Evolutionary conservation across 1,284 basidiomycete genomes (phyloP).

Genomic region (Marasmius sp.): DNA sequence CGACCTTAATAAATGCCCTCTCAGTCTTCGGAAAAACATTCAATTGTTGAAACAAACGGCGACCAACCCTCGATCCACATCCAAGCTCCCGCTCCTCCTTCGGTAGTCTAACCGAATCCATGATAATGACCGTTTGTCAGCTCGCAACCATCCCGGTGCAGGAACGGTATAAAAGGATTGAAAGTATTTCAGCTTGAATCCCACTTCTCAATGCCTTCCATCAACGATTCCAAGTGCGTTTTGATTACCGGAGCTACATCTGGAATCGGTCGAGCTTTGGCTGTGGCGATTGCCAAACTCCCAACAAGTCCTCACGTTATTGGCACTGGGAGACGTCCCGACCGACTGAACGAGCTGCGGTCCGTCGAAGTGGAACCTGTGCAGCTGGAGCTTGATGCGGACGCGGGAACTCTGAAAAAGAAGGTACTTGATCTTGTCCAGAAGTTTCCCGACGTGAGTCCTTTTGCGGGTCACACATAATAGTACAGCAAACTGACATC

Average conservation of each 20-base stretch:
- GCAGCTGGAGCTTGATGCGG: slow-evolving; percentile 42
- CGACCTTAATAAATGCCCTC: no score
- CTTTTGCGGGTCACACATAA: no score
- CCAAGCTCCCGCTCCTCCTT: no score
- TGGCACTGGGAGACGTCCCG: slow-evolving; percentile 52
- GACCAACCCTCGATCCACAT: no score
- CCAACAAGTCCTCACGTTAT: slow-evolving; percentile 55
- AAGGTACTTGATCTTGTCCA: slow-evolving; percentile 39
- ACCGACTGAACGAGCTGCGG: slow-evolving; percentile 48
- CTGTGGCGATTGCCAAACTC: slow-evolving; percentile 47
- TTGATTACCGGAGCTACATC: slow-evolving; percentile 63
- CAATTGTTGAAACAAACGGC: no score
- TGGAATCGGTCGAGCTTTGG: slow-evolving; percentile 63
- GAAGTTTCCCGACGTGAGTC: slow-evolving; percentile 49
- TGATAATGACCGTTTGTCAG: no score
- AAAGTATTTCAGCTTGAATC: no score
- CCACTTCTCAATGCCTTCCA: slow-evolving; percentile 34
- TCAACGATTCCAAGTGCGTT: slow-evolving; percentile 54
- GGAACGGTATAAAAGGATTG: no score
- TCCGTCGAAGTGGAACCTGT: slow-evolving; percentile 38
- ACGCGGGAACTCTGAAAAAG: slow-evolving; percentile 37
- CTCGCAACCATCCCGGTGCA: no score
- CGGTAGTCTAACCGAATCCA: no score
- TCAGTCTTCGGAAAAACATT: no score
- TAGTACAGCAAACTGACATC: not conserved